Evolutionary conservation across 2,329 filamentous ascomycete genomes (phyloP).

Genomic region (Cladosporium colombiae): DNA sequence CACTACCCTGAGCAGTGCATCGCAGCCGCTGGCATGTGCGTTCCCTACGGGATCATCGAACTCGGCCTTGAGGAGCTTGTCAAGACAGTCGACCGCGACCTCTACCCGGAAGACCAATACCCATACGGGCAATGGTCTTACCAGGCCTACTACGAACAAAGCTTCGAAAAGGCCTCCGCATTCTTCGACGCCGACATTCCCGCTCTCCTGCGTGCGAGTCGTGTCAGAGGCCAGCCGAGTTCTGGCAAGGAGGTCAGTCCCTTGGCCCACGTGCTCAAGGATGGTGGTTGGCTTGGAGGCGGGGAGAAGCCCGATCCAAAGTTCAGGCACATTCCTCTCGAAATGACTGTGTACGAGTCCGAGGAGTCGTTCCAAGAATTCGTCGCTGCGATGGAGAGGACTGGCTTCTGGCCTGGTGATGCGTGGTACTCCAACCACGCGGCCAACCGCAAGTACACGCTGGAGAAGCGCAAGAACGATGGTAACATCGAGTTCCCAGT

Average conservation of each 20-base stretch:
- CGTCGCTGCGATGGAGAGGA: conserved; percentile 41
- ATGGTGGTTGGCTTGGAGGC: conserved; percentile 40
- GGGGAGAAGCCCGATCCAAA: conserved; percentile 28
- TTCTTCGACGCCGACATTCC: conserved; percentile 29
- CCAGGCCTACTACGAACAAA: conserved; percentile 36
- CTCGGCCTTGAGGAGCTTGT: conserved; percentile 42
- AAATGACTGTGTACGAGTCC: conserved; percentile 33
- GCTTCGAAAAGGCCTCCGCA: conserved; percentile 28
- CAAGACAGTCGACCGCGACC: conserved; percentile 43
- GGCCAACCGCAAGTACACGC: conserved; percentile 45
- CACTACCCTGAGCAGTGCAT: conserved; percentile 38
- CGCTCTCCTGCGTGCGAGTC: conserved; percentile 31
- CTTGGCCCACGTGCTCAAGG: conserved; percentile 25
- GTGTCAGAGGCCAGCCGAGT: conserved; percentile 30
- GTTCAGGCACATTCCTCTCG: conserved; percentile 36
- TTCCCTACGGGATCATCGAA: conserved; percentile 48
- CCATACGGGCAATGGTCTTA: conserved; percentile 42
- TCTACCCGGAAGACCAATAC: conserved; percentile 49
- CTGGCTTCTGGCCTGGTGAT: conserved; percentile 43
- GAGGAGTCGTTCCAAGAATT: conserved; percentile 33
- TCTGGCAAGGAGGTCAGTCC: conserved; percentile 32
- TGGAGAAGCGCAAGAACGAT: conserved; percentile 39
- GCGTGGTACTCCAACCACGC: conserved; percentile 49
- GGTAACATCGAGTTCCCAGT: conserved; percentile 39
- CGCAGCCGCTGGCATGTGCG: conserved; percentile 34